Evolutionary conservation across 2,329 filamentous ascomycete species (phyloP).

Genomic region (Amesomyces nigricolor): DNA sequence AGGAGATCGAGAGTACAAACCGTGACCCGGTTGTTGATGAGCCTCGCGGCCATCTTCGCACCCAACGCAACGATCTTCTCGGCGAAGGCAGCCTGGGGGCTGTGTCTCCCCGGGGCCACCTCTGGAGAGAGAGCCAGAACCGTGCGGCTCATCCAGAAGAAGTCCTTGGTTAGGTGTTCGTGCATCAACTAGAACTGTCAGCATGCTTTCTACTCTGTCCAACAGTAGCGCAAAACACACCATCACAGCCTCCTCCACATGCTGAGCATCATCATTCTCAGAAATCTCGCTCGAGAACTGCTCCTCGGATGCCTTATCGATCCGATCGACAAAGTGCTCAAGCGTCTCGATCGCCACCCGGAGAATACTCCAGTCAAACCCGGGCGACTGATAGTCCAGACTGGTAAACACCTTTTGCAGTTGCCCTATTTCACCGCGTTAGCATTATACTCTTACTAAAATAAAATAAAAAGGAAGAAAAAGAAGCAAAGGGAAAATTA

Average conservation of each 20-base stretch:
- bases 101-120: slow-evolving; percentile 13
- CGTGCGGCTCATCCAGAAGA: slow-evolving; percentile 40
- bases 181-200: slow-evolving; percentile 39
- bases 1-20: slow-evolving; percentile 25
- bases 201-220: neutral
- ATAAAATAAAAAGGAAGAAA: no score
- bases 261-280: slow-evolving; percentile 28
- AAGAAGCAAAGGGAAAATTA: no score
- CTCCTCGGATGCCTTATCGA: slow-evolving; percentile 39
- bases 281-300: slow-evolving; percentile 34
- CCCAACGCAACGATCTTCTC: slow-evolving; percentile 43
- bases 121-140: slow-evolving; percentile 23
- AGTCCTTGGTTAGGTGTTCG: slow-evolving; percentile 41
- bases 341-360: slow-evolving; percentile 42
- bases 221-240: slow-evolving; percentile 24
- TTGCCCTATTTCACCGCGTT: slow-evolving; percentile 33
- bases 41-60: slow-evolving; percentile 41
- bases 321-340: slow-evolving; percentile 40
- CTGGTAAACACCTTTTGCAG: slow-evolving; percentile 47
- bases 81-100: slow-evolving; percentile 31
- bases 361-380: slow-evolving; percentile 46
- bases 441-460: slow-evolving; percentile 18
- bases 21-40: slow-evolving; percentile 42
- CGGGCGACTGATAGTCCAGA: slow-evolving; percentile 38
- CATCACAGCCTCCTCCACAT: slow-evolving; percentile 45